phyloP scores from a whole-genome alignment of 2,329 filamentous ascomycete genomes.

The Cercospora canescens region DNA sequence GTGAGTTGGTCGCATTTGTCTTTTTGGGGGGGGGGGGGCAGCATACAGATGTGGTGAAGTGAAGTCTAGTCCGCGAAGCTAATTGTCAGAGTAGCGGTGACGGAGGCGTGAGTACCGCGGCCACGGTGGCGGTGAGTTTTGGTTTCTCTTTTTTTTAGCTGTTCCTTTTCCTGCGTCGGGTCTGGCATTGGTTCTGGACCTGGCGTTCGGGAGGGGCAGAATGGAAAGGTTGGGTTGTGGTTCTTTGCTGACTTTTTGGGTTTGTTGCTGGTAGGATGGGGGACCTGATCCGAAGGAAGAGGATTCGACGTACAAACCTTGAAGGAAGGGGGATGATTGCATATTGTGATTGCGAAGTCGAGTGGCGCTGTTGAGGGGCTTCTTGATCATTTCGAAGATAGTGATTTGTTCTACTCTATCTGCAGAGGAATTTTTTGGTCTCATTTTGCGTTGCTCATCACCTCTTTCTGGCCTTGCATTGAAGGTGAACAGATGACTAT shows the following conservation, averaged over 20 bases:
- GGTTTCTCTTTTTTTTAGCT: neutral
- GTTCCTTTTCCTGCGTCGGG: conserved; percentile 9
- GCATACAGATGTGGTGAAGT: no score
- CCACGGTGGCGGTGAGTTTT: conserved; percentile 16
- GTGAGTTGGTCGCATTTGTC: no score
- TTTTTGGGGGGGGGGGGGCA: no score
- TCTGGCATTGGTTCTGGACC: neutral
- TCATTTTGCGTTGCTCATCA: no score
- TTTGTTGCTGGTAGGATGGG: neutral
- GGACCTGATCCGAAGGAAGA: neutral
- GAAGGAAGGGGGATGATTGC: neutral
- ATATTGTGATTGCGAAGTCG: no score
- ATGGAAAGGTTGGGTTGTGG: neutral
- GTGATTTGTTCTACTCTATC: no score
- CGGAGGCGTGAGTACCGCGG: conserved; percentile 28
- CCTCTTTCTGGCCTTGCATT: neutral
- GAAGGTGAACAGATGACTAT: neutral
- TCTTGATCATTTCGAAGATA: no score
- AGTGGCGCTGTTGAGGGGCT: no score
- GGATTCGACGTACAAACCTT: neutral
- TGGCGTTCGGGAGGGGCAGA: no score
- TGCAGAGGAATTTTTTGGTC: no score
- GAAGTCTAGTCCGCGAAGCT: neutral
- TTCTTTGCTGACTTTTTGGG: neutral
- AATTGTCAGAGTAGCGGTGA: conserved; percentile 9